Base-by-base conservation (phyloP, 768 basidiomycete genomes). In the Pilatotrama ljubarskyi region DNA sequence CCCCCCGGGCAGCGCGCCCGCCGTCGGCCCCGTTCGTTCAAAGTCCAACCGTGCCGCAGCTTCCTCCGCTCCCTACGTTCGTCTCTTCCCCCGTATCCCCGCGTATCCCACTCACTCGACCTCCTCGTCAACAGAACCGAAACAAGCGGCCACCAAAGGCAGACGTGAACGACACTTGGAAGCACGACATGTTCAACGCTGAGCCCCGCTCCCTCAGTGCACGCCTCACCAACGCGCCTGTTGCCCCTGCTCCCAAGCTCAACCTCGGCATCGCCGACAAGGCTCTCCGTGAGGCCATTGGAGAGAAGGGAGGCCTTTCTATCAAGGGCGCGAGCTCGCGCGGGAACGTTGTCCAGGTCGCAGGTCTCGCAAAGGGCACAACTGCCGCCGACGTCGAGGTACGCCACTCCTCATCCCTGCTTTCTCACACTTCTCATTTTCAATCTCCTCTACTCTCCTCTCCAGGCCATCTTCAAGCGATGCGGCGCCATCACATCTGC, bases 321-420 rank as follows among this genome's bases (percentile, higher is more conserved):
- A 90, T 91, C 74, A 90, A 89, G 71, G 89, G 89, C 14, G 89
- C 89, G 9, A 78, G 84, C 69, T 74, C 79, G 40, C 70, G 67
- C 25, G 84, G 85, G 15, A 90, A 90, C 64, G 84, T 88, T 36
- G 84, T 94, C 0, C 84, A 91, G 69, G 86, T 94, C 22, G 78
- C 83, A 3, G 90, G 89, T 3, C 74, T 94, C 22, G 88, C 87
- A 10, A 74, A 75, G 11, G 92, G 91, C 1, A 93, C 92, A 24
- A 92, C 88, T 8, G 80, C 88, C 15, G 91, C 88, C 15, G 92
- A 94, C 71, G 91, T 94, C 48, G 83, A 85, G 70, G 78, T 79
- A 55, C 62, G 67, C 47, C 5, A 25, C 44, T 48, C 32, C 18
- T 54, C 24, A 17, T 22, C 20, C 32, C 42, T 41, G 38, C 5